Evolutionary conservation across 2,329 filamentous ascomycete genomes (phyloP).

Genomic region (Venturia pyrina): DNA sequence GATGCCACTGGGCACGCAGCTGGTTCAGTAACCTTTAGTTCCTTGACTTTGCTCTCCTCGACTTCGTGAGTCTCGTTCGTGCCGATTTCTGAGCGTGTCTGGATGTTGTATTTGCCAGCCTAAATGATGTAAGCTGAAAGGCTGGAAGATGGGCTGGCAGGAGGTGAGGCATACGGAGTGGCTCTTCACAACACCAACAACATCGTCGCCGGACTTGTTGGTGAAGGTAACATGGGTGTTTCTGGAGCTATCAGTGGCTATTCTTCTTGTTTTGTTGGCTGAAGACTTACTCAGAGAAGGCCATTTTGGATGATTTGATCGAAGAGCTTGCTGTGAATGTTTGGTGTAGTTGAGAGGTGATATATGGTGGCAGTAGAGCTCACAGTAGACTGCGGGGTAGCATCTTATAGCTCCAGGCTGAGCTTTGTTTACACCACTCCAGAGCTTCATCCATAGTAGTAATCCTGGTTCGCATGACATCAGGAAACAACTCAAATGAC

Average conservation of each 20-base stretch:
- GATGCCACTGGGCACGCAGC: slow-evolving; percentile 12
- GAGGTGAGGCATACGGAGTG: slow-evolving; percentile 8
- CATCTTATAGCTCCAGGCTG: neutral
- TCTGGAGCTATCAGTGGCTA: neutral
- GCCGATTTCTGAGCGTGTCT: slow-evolving; percentile 11
- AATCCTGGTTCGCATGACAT: neutral
- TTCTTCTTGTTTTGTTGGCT: neutral
- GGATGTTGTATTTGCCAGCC: slow-evolving; percentile 14
- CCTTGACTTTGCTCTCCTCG: slow-evolving; percentile 14
- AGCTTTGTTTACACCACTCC: neutral
- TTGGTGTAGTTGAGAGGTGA: neutral
- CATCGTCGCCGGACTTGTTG: slow-evolving; percentile 13
- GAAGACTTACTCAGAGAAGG: slow-evolving; percentile 12
- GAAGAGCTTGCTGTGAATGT: neutral
- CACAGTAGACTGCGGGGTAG: neutral
- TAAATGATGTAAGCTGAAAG: neutral
- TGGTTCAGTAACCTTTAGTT: slow-evolving; percentile 12
- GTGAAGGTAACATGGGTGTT: slow-evolving; percentile 15
- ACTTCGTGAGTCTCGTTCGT: slow-evolving; percentile 10
- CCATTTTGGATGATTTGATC: neutral
- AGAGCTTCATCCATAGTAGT: neutral
- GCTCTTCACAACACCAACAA: slow-evolving; percentile 13
- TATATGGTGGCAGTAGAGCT: neutral
- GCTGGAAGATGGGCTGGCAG: neutral
- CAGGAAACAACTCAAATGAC: neutral